A percentile compares a stretch with the other conserved stretches of the same genome.
Conservation (phyloP, 495 filamentous ascomycete species). For the Penicillium silybi region DNA sequence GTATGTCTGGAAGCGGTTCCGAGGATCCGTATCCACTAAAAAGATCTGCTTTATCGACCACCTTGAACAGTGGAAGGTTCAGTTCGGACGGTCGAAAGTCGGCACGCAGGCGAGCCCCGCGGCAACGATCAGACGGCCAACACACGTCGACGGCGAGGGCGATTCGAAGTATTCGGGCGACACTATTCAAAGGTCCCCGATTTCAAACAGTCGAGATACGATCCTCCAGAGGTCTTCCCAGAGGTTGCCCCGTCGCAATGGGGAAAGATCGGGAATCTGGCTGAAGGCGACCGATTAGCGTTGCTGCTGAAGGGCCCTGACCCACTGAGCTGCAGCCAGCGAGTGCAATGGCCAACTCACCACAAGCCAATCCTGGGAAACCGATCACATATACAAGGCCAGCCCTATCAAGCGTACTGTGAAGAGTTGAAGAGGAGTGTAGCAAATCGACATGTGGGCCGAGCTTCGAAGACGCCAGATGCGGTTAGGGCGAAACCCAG, state of each 20-base stretch:
- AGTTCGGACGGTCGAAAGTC: not conserved
- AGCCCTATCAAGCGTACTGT: slow-evolving; percentile 2
- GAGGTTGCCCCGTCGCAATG: slow-evolving; percentile 4
- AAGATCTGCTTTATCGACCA: not conserved
- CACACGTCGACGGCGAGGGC: not conserved
- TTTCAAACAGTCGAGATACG: not conserved
- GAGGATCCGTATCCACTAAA: not conserved
- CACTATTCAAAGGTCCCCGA: not conserved
- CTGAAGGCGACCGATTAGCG: slow-evolving; percentile 12
- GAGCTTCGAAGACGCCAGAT: slow-evolving; percentile 20
- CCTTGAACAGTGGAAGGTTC: not conserved
- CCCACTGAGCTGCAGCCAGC: slow-evolving; percentile 13
- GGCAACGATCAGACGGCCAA: not conserved
- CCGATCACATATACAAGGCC: not conserved
- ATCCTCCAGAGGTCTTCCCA: not conserved
- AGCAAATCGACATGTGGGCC: slow-evolving; percentile 23
- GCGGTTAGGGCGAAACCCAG: slow-evolving; percentile 22
- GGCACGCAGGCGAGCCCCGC: slow-evolving; percentile 4
- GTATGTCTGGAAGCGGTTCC: not conserved
- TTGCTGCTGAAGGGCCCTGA: slow-evolving; percentile 1
- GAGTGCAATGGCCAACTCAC: not conserved
- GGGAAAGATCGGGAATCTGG: slow-evolving; percentile 7
- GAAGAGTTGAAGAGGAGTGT: slow-evolving; percentile 9
- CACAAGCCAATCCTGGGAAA: not conserved
- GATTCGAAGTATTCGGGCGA: not conserved